Percentiles rank a stretch among this genome's conserved stretches.
These are phyloP conservation scores for Dictyostelium brefeldianum DNA, from an alignment of 78 protist genomes.

Conservation along the genomic window DNA sequence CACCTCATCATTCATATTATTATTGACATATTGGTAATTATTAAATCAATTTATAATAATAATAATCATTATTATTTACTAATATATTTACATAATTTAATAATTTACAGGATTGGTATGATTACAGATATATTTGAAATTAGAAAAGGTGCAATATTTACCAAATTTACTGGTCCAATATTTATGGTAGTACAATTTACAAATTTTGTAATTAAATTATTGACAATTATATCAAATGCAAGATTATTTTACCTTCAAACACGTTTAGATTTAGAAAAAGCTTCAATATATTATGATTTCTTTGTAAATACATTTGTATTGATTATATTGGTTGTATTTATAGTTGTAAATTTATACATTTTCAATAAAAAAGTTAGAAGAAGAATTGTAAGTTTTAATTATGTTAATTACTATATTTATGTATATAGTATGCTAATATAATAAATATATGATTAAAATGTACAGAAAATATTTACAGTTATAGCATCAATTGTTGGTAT, in stretches of 20 bases:
- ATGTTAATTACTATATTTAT: not conserved
- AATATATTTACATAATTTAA: not conserved
- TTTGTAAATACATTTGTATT: conserved; percentile 6
- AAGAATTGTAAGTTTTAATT: not conserved
- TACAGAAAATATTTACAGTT: conserved; percentile 15
- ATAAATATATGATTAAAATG: too few species aligned
- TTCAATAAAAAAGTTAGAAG: conserved; percentile 19
- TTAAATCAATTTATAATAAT: not conserved
- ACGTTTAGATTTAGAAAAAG: not conserved
- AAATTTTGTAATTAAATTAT: not conserved
- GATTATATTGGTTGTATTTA: not conserved
- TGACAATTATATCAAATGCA: not conserved
- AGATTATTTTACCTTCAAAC: not conserved
- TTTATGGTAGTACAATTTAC: not conserved
- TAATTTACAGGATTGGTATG: conserved; percentile 1
- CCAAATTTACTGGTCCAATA: not conserved
- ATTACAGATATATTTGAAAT: conserved; percentile 16
- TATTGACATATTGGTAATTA: conserved; percentile 8
- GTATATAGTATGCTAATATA: not conserved
- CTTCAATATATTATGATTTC: conserved; percentile 12
- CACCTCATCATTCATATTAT: conserved; percentile 13
- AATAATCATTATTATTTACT: not conserved
- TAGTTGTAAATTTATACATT: not conserved
- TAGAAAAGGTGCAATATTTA: conserved; percentile 22
- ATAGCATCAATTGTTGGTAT: conserved; percentile 11